Evolutionary conservation across 192 early-diverging fungal species (phyloP).

Genomic region (Kappamyces sp.): DNA sequence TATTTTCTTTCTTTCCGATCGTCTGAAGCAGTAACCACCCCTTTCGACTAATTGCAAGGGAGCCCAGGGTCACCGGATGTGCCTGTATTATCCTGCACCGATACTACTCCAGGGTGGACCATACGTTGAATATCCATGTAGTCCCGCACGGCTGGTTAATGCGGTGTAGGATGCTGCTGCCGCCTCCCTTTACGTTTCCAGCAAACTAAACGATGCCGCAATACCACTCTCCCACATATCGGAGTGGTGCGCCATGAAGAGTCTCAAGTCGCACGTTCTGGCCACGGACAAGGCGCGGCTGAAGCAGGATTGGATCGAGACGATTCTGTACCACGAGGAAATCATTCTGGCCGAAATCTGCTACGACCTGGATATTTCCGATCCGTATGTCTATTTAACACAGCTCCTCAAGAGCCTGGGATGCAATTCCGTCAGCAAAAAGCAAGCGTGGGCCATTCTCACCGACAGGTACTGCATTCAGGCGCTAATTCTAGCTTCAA

Average conservation of each 20-base stretch:
- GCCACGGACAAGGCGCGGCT: conserved; percentile 10
- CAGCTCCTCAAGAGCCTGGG: conserved; percentile 5
- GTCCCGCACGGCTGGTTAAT: background rate
- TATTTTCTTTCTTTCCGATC: conserved; percentile 5
- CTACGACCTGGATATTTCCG: conserved; percentile 23
- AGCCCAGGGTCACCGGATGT: too few species aligned
- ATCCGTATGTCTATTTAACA: conserved; percentile 16
- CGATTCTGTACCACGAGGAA: conserved; percentile 30
- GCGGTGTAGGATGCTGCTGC: conserved; percentile 19
- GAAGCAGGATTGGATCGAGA: conserved; percentile 23
- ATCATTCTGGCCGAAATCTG: conserved; percentile 20
- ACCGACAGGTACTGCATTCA: background rate
- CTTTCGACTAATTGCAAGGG: background rate
- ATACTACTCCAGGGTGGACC: conserved; percentile 9
- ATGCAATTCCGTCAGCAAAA: background rate
- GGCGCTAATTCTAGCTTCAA: background rate
- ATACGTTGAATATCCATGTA: background rate
- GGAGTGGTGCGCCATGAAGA: background rate
- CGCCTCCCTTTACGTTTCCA: conserved; percentile 22
- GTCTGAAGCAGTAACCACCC: conserved; percentile 3
- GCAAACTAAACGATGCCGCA: conserved; percentile 23
- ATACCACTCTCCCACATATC: background rate
- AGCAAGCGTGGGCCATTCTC: conserved; percentile 7
- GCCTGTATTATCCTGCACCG: conserved; percentile 14
- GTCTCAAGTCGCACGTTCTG: background rate